Conservation (phyloP, 2,329 filamentous ascomycete species). For the Leptographium radiaticola region DNA sequence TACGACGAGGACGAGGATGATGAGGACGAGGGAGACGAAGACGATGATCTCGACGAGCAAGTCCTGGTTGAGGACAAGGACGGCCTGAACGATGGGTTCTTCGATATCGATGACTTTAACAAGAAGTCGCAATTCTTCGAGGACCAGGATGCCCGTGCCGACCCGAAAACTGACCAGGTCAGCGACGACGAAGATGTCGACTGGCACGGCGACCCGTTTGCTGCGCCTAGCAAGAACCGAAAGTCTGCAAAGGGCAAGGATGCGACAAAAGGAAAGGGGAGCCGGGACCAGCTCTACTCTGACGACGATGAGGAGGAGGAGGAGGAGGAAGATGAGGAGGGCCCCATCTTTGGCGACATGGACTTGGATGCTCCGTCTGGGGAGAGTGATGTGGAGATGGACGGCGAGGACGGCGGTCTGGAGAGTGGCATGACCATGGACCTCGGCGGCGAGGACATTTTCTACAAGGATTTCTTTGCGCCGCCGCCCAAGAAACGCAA, state of each 20-base stretch:
- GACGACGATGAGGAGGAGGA: conserved; percentile 12
- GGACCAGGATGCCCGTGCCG: conserved; percentile 66
- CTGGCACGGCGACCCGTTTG: conserved; percentile 69
- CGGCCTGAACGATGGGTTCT: conserved; percentile 93
- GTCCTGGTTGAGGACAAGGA: conserved; percentile 60
- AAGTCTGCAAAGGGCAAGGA: conserved; percentile 7
- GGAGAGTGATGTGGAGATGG: conserved; percentile 49
- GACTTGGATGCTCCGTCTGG: conserved; percentile 63
- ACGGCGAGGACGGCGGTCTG: conserved; percentile 37
- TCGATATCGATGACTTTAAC: conserved; percentile 96
- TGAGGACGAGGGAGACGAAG: conserved; percentile 33
- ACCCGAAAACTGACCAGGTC: conserved; percentile 58
- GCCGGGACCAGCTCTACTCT: not conserved
- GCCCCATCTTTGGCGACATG: conserved; percentile 73
- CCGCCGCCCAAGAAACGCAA: conserved; percentile 64
- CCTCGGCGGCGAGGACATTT: conserved; percentile 73
- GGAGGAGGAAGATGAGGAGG: conserved; percentile 44
- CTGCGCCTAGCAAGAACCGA: conserved; percentile 16
- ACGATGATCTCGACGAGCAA: conserved; percentile 32
- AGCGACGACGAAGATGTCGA: conserved; percentile 70
- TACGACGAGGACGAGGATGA: conserved; percentile 19
- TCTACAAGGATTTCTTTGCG: conserved; percentile 88
- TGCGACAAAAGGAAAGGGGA: not conserved
- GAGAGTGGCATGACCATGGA: conserved; percentile 14
- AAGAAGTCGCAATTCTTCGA: conserved; percentile 83